These are phyloP conservation scores for Russula ochroleuca DNA, from an alignment of 768 basidiomycete species.

Conservation along the genomic window DNA sequence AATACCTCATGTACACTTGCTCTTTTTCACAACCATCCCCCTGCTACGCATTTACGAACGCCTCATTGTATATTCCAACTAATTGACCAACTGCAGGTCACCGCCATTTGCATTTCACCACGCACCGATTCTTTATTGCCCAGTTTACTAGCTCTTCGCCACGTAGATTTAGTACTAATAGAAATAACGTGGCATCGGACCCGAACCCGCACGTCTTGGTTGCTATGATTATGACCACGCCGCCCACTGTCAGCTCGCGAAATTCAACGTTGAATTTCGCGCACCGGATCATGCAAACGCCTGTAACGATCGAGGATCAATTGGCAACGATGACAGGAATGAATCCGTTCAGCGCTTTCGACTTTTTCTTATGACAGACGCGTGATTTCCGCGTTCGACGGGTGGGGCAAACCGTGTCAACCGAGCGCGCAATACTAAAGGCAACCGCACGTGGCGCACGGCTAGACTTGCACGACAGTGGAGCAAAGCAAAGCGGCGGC, in stretches of 20 bases:
- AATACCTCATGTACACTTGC: slow-evolving; percentile 16
- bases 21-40: slow-evolving; percentile 7
- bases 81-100: slow-evolving; percentile 7
- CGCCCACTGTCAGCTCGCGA: not conserved
- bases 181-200: slow-evolving; percentile 3
- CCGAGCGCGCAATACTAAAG: too few species aligned
- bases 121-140: slow-evolving; percentile 9
- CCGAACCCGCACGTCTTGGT: not conserved
- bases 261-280: not conserved
- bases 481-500: not conserved
- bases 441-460: not conserved
- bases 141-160: slow-evolving; percentile 15
- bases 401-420: too few species aligned
- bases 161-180: slow-evolving; percentile 11
- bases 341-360: not conserved
- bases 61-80: slow-evolving; percentile 18
- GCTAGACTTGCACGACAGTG: not conserved
- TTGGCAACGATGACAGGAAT: not conserved
- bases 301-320: not conserved
- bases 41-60: slow-evolving; percentile 14
- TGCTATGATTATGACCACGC: not conserved
- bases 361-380: not conserved
- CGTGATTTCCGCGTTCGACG: not conserved
- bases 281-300: slow-evolving; percentile 7
- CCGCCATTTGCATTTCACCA: slow-evolving; percentile 5